Evolutionary conservation across 306 rosid species (phyloP).

Genomic region (Ormosia semicastrata): DNA sequence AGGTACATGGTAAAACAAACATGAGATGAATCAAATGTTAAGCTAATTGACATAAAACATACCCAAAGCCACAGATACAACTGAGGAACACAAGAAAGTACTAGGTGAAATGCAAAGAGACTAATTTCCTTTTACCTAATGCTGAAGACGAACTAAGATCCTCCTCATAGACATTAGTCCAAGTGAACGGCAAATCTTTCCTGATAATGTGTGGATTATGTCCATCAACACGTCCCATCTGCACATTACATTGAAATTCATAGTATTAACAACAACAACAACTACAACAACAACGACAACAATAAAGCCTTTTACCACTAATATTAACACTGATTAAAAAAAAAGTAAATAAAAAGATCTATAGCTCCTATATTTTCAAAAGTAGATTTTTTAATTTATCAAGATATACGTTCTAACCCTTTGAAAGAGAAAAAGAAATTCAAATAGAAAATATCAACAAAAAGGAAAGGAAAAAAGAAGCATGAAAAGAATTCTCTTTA

Average conservation of each 20-base stretch:
- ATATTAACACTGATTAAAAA: background rate
- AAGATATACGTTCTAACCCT: background rate
- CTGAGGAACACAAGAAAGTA: constrained; percentile 5
- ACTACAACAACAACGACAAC: background rate
- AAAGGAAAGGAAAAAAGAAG: background rate
- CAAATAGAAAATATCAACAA: background rate
- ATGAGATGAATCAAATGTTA: constrained; percentile 17
- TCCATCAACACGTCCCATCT: constrained; percentile 98
- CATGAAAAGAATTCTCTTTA: background rate
- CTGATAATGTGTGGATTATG: constrained; percentile 54
- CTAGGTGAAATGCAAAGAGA: constrained; percentile 4
- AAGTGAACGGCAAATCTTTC: constrained; percentile 66
- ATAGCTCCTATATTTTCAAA: background rate
- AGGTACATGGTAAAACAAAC: background rate
- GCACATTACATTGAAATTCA: constrained; percentile 32
- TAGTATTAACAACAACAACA: background rate
- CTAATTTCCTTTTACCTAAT: constrained; percentile 42
- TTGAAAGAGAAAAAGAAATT: background rate
- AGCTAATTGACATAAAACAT: constrained; percentile 18
- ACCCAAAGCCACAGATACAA: background rate
- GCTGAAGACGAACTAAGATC: constrained; percentile 40
- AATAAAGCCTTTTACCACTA: too few relatives aligned
- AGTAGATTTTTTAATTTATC: background rate
- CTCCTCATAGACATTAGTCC: constrained; percentile 78
- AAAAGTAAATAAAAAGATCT: background rate